Evolutionary conservation across 164 flowering plant species (phyloP).

Genomic region (Vitis cinerea): DNA sequence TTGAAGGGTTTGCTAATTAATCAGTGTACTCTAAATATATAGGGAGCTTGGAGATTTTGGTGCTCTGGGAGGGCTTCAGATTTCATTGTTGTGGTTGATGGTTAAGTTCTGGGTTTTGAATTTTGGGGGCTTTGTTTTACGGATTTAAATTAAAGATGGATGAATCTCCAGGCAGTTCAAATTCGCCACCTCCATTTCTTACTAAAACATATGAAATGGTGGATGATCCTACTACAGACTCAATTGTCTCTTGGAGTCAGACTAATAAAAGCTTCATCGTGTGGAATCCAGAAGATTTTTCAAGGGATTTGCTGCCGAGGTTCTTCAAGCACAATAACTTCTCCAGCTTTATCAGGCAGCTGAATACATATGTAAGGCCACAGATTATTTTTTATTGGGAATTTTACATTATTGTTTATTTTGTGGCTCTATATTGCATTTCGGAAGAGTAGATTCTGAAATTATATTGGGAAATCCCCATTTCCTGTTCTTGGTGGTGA

Average conservation of each 20-base stretch:
- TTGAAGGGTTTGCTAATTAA: too few relatives aligned
- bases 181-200: conserved; percentile 50
- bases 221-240: conserved; percentile 45
- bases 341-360: conserved; percentile 67
- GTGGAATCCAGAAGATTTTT: conserved; percentile 53
- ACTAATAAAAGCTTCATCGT: conserved; percentile 53
- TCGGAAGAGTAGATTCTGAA: too few relatives aligned
- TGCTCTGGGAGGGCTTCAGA: neutral
- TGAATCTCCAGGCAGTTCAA: conserved; percentile 33
- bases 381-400: too few relatives aligned
- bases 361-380: conserved; percentile 62
- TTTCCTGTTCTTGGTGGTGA: too few relatives aligned
- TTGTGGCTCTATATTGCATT: too few relatives aligned
- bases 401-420: too few relatives aligned
- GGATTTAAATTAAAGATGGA: conserved; percentile 29
- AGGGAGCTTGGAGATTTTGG: neutral
- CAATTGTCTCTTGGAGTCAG: conserved; percentile 58
- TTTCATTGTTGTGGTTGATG: too few relatives aligned
- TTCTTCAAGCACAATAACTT: conserved; percentile 72
- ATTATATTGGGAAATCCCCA: too few relatives aligned
- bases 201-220: conserved; percentile 63
- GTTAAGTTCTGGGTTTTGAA: neutral
- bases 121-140: neutral
- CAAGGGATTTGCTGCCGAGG: conserved; percentile 51
- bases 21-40: too few relatives aligned